Evolutionary conservation across 352 stramenopile genomes (phyloP), one percentile per base, ranked within the genome.

Genomic region (Phytophthora capsici): DNA sequence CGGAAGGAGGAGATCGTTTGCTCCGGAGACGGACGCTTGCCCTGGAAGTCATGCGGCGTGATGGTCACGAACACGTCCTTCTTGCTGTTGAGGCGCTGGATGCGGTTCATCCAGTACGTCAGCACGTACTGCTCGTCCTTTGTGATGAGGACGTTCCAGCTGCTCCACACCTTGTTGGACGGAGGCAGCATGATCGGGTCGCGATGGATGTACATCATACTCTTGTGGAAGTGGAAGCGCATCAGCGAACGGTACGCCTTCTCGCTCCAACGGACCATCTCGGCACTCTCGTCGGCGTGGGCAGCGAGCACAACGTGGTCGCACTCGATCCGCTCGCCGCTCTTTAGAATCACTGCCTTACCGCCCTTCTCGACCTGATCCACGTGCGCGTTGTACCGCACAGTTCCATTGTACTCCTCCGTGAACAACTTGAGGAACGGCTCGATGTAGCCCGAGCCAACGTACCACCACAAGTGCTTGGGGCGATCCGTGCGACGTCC

Each of bases 41-140:
- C 87, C 36, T 71, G 71, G 54, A 90, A 94, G 51, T 91, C 84
- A 60, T 90, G 77, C 28, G 76, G 77, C 58, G 85, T 94, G 76
- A 95, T 95, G 43, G 87, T 95, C 51, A 95, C 87, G 41, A 95
- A 95, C 26, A 95, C 82, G 57, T 93, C 74, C 67, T 94, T 90
- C 71, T 89, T 91, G 70, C 75, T 90, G 70, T 91, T 89, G 43
- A 95, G 77, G 55, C 84, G 81, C 73, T 95, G 87, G 62, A 95
- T 94, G 55, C 87, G 85, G 75, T 95, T 94, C 82, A 95, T 95
- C 87, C 87, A 95, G 79, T 95, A 95, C 49, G 87, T 95, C 20
- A 95, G 49, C 36, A 95, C 78, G 75, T 95, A 95, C 78, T 92
- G 72, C 26, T 95, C 86, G 64, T 88, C 76, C 49, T 88, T 71